These are phyloP conservation scores for Lyophyllum shimeji DNA, from an alignment of 768 basidiomycete species.

Conservation along the genomic window DNA sequence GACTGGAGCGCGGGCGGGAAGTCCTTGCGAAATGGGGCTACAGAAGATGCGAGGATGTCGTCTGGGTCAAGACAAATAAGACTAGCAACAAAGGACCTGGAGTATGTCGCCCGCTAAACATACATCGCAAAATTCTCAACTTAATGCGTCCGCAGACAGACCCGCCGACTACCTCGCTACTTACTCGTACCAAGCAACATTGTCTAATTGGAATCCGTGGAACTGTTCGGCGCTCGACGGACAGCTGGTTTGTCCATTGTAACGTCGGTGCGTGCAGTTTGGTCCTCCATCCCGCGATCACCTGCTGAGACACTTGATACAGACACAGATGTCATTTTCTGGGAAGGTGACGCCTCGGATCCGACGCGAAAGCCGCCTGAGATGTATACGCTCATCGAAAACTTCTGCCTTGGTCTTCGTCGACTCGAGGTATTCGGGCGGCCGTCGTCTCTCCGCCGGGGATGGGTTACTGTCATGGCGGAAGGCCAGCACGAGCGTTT, in stretches of 20 bases:
- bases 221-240: constrained; percentile 91
- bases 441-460: constrained; percentile 69
- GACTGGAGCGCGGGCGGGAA: constrained; percentile 89
- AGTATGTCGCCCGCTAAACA: constrained; percentile 39
- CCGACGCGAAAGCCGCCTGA: constrained; percentile 91
- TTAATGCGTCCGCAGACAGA: constrained; percentile 55
- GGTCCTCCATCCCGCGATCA: background rate
- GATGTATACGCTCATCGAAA: constrained; percentile 94
- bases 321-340: constrained; percentile 97
- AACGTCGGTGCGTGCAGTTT: constrained; percentile 74
- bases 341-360: constrained; percentile 89
- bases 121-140: constrained; percentile 8
- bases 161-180: constrained; percentile 79
- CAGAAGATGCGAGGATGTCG: constrained; percentile 94
- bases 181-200: constrained; percentile 92
- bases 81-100: constrained; percentile 71
- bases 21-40: constrained; percentile 94
- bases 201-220: constrained; percentile 97
- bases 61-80: constrained; percentile 95
- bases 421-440: constrained; percentile 89
- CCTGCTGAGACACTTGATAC: constrained; percentile 6
- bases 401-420: constrained; percentile 92
- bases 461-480: constrained; percentile 88
- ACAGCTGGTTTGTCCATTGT: constrained; percentile 97
- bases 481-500: constrained; percentile 61